Evolutionary conservation across 1,139 yeast species (phyloP).

Genomic region (Saccharomyces hybrid): DNA sequence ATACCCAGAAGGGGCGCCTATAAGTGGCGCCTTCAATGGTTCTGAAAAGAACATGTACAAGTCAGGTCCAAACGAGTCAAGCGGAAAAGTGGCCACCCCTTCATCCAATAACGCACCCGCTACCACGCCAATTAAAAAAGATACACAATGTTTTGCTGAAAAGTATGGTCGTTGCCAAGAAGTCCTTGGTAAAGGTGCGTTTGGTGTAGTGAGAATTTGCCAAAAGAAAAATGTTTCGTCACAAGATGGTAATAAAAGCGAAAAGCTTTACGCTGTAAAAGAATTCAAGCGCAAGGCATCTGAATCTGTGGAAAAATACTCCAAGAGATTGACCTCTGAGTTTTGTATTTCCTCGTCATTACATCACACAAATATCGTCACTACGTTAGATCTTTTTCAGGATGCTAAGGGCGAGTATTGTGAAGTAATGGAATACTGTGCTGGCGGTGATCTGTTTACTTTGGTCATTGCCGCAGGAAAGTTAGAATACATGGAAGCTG

Average conservation of each 20-base stretch:
- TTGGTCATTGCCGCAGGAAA: constrained; percentile 78
- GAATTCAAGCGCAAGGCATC: constrained; percentile 56
- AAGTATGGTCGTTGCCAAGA: constrained; percentile 73
- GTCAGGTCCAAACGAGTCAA: neutral
- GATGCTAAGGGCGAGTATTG: constrained; percentile 91
- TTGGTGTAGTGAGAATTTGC: constrained; percentile 73
- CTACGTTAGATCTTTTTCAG: constrained; percentile 76
- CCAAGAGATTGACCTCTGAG: constrained; percentile 75
- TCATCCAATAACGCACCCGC: neutral
- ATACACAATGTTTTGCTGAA: constrained; percentile 39
- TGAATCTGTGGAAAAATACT: constrained; percentile 54
- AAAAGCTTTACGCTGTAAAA: constrained; percentile 68
- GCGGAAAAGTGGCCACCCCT: too few species aligned
- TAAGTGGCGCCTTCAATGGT: constrained; percentile 6
- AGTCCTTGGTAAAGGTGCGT: constrained; percentile 76
- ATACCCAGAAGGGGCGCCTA: neutral
- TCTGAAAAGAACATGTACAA: constrained; percentile 1
- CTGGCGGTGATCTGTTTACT: constrained; percentile 91
- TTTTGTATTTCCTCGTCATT: constrained; percentile 79
- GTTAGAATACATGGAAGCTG: constrained; percentile 81
- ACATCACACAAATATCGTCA: constrained; percentile 73
- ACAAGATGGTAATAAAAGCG: constrained; percentile 32
- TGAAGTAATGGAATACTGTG: constrained; percentile 94
- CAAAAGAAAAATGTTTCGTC: constrained; percentile 35
- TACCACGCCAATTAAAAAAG: constrained; percentile 9